Evolutionary conservation across 176 grass and related monocot genomes (phyloP), one percentile per base, ranked within the genome.

Genomic region (Bromus sterilis): DNA sequence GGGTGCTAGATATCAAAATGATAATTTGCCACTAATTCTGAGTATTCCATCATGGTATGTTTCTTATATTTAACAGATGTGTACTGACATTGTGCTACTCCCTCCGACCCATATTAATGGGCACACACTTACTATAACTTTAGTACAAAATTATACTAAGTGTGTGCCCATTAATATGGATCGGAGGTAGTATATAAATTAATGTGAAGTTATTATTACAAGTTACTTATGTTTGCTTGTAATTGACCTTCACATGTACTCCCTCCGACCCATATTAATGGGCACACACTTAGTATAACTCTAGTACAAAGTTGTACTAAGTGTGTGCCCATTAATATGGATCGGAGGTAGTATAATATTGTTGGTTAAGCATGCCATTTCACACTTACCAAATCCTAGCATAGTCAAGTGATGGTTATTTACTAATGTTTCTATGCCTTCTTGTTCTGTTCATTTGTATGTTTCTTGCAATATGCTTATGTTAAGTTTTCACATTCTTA

Each of bases 401-500:
- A 33, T 75, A 56, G 57, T 49, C 20, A 74, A 68, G 25, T 23
- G 60, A 75, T 75, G 59, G 39, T 53, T 41, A 7, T 16, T 69
- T 69, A 31, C 20, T 76, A 70, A 43, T 56, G 25, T 30, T 78
- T 83, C 29, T 32, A 39, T 69, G 18, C 24, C 49, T 60, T 88
- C 44, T 83, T 83, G 51, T 74, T 28, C 1, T 60, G 30, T 34
- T 61, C 48, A 69, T 39, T 46, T 68, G 4, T 76, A 31, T 82
- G 10, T 67, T 68, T 81, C 43, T 61, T 68, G 23, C 61, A 31
- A 28, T 74, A 56, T 64, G 18, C 28, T 26, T 16, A 60, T 88
- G 11, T 40, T 21, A 56, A 62, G 24, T 72, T 78, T 75, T 75
- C 40, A 62, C 79, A 53, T 59, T 81, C 46, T 83, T 63, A 68